Evolutionary conservation across 306 rosid genomes (phyloP).

Genomic region (Calophaca sinica): DNA sequence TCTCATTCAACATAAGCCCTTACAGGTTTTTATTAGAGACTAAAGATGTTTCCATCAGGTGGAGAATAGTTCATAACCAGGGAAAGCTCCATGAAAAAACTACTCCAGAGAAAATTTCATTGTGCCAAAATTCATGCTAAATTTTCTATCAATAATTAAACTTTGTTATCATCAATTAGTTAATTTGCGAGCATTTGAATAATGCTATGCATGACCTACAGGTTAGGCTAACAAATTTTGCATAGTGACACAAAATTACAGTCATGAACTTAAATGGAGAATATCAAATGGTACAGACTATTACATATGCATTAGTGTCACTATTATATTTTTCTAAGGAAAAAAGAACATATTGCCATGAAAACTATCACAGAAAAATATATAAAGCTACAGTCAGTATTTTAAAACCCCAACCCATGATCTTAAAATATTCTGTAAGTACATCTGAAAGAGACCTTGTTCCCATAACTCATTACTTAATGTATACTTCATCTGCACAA

Average conservation of each 20-base stretch:
- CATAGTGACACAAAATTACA: not conserved
- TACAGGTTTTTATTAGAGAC: not conserved
- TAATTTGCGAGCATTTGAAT: constrained; percentile 23
- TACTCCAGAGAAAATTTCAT: not conserved
- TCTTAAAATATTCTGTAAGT: constrained; percentile 36
- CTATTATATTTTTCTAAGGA: not conserved
- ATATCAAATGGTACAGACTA: constrained; percentile 3
- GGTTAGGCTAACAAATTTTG: constrained; percentile 15
- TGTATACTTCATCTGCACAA: constrained; percentile 33
- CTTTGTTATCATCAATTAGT: not conserved
- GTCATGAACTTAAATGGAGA: not conserved
- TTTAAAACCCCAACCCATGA: constrained; percentile 19
- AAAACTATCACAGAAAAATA: constrained; percentile 16
- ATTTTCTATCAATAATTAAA: not conserved
- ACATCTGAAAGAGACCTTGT: constrained; percentile 28
- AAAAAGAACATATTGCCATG: not conserved
- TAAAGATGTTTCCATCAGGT: constrained; percentile 22
- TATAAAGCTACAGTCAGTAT: constrained; percentile 14
- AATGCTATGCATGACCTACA: constrained; percentile 8
- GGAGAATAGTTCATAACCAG: not conserved
- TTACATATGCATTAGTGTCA: not conserved
- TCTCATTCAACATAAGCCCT: too few species aligned
- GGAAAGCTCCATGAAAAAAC: not conserved
- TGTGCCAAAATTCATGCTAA: not conserved
- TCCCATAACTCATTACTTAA: constrained; percentile 18